Evolutionary conservation across 2,329 filamentous ascomycete genomes (phyloP).

Genomic region (Xylariaceae sp.): DNA sequence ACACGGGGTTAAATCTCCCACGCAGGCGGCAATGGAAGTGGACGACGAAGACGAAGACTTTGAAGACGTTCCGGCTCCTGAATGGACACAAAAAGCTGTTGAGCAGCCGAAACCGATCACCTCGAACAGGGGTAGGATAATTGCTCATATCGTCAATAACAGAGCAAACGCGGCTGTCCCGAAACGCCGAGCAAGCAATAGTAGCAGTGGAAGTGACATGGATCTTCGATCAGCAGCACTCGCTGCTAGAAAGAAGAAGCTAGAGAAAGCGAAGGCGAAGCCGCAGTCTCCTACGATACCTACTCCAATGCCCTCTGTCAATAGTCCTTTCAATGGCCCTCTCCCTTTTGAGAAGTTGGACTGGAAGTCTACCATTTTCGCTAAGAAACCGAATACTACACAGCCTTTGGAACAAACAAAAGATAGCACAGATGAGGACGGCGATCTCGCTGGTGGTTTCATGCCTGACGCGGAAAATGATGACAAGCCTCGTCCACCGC

Average conservation of each 20-base stretch:
- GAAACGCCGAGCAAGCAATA: conserved; percentile 43
- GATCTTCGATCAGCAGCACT: conserved; percentile 73
- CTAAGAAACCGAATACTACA: conserved; percentile 35
- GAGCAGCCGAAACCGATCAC: conserved; percentile 47
- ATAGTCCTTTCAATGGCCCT: conserved; percentile 67
- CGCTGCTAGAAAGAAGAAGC: conserved; percentile 56
- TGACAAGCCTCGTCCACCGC: conserved; percentile 56
- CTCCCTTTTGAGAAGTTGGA: conserved; percentile 87
- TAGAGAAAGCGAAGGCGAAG: conserved; percentile 27
- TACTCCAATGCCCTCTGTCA: conserved; percentile 40
- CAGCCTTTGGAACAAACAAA: conserved; percentile 20
- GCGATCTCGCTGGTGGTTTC: conserved; percentile 36
- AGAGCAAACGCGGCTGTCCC: conserved; percentile 58
- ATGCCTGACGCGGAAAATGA: conserved; percentile 28
- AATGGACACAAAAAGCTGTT: conserved; percentile 53
- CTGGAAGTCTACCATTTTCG: conserved; percentile 57
- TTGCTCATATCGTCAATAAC: conserved; percentile 70
- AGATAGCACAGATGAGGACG: conserved; percentile 15
- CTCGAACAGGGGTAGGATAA: conserved; percentile 52
- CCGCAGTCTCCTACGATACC: conserved; percentile 30
- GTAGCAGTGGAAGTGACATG: conserved; percentile 69
- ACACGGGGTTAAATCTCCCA: conserved; percentile 36
- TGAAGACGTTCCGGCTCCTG: conserved; percentile 48
- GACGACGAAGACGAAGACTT: conserved; percentile 41
- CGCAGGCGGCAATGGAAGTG: conserved; percentile 24